Evolutionary conservation across 2,329 filamentous ascomycete genomes (phyloP).

Genomic region (Cryphonectria carpinicola): DNA sequence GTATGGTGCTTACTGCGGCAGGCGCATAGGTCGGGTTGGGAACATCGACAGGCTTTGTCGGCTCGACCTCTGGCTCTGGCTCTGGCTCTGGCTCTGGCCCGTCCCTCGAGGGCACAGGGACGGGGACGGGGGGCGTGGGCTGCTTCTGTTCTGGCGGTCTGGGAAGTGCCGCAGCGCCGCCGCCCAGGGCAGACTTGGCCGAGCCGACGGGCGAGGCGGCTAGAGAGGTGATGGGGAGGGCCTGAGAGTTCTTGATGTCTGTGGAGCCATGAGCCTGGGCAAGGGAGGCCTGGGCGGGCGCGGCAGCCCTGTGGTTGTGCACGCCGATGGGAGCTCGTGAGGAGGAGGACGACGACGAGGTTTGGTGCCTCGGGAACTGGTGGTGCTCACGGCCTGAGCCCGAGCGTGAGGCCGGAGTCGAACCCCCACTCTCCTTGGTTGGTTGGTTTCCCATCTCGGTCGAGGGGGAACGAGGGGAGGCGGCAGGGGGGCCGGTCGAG

Average conservation of each 20-base stretch:
- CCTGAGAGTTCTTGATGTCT: slow-evolving; percentile 49
- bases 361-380: slow-evolving; percentile 30
- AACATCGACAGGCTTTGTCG: slow-evolving; percentile 40
- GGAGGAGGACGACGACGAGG: slow-evolving; percentile 33
- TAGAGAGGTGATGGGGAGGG: slow-evolving; percentile 53
- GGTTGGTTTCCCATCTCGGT: slow-evolving; percentile 51
- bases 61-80: slow-evolving; percentile 31
- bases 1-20: slow-evolving; percentile 24
- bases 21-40: slow-evolving; percentile 38
- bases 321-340: slow-evolving; percentile 57
- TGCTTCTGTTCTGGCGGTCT: slow-evolving; percentile 23
- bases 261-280: slow-evolving; percentile 64
- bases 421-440: slow-evolving; percentile 36
- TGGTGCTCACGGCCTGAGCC: slow-evolving; percentile 31
- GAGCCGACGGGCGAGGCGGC: slow-evolving; percentile 46
- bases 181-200: slow-evolving; percentile 32
- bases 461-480: slow-evolving; percentile 28
- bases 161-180: slow-evolving; percentile 4
- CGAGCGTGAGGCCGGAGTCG: slow-evolving; percentile 40
- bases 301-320: slow-evolving; percentile 59
- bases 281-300: slow-evolving; percentile 65
- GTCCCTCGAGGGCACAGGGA: slow-evolving; percentile 11
- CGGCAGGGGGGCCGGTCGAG: slow-evolving; percentile 4
- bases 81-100: slow-evolving; percentile 10
- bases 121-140: slow-evolving; percentile 4